A percentile compares a stretch with the other conserved stretches of the same genome.
These are phyloP conservation scores for Hypsizygus ulmarius DNA, from an alignment of 1,284 basidiomycete genomes.

Conservation along the genomic window DNA sequence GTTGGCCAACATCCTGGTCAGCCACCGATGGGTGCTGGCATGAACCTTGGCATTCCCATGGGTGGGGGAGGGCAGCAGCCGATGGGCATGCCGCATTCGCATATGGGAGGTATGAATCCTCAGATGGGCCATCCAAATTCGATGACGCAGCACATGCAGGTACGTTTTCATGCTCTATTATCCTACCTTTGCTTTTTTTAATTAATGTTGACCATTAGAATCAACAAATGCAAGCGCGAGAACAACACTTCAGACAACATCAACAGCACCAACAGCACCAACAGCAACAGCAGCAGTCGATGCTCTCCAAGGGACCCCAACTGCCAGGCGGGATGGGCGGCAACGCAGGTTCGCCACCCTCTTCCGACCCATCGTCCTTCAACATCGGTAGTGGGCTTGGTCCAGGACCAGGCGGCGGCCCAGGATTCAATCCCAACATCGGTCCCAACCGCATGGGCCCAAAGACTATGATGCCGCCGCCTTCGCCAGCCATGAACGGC, in stretches of 20 bases:
- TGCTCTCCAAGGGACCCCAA: slow-evolving; percentile 17
- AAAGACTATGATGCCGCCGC: slow-evolving; percentile 34
- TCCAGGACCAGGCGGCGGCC: slow-evolving; percentile 28
- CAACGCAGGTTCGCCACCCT: slow-evolving; percentile 33
- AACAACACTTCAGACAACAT: slow-evolving; percentile 21
- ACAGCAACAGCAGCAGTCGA: too few species aligned
- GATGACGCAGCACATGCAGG: slow-evolving; percentile 39
- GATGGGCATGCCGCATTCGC: slow-evolving; percentile 4
- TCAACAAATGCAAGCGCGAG: slow-evolving; percentile 18
- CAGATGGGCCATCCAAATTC: slow-evolving; percentile 27
- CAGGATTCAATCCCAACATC: slow-evolving; percentile 28
- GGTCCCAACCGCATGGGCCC: slow-evolving; percentile 17
- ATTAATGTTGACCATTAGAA: slow-evolving; percentile 5
- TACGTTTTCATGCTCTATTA: slow-evolving; percentile 13
- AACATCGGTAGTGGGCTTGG: slow-evolving; percentile 29
- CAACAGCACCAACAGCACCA: too few species aligned
- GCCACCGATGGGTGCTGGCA: slow-evolving; percentile 27
- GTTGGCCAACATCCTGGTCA: slow-evolving; percentile 21
- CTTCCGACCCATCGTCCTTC: slow-evolving; percentile 30
- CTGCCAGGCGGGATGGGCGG: slow-evolving; percentile 21
- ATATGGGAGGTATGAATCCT: slow-evolving; percentile 14
- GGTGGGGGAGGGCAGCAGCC: slow-evolving; percentile 18
- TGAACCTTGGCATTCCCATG: slow-evolving; percentile 19
- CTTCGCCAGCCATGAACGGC: slow-evolving; percentile 46
- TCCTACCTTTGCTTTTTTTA: neutral